Conservation (phyloP, 257 asterid genomes). For the Haberlea rhodopensis region DNA sequence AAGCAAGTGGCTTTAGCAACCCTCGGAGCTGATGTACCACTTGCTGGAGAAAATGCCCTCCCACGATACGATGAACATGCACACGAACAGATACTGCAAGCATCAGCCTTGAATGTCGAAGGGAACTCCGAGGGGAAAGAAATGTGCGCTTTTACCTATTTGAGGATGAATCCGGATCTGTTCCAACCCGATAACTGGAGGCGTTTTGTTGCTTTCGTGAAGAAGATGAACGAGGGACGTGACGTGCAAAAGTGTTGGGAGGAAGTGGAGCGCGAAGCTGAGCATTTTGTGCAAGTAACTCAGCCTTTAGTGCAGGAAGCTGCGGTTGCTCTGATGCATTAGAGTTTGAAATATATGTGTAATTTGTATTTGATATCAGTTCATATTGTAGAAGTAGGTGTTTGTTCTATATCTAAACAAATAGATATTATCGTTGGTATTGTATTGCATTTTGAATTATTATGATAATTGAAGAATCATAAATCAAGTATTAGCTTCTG, state of each 20-base stretch:
- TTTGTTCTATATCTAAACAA: no score
- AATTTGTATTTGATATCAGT: no score
- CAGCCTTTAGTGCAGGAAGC: constrained; percentile 90
- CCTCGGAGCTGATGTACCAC: constrained; percentile 66
- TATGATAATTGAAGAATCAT: no score
- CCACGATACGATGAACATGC: constrained; percentile 81
- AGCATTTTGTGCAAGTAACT: constrained; percentile 78
- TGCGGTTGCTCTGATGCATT: constrained; percentile 73
- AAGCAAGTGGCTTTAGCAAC: constrained; percentile 83
- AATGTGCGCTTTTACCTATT: constrained; percentile 94
- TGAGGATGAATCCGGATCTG: constrained; percentile 83
- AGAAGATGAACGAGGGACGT: constrained; percentile 90
- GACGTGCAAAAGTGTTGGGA: constrained; percentile 57
- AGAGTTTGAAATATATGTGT: constrained; percentile 13
- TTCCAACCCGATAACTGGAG: constrained; percentile 95
- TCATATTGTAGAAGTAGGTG: background rate
- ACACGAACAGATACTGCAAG: constrained; percentile 64
- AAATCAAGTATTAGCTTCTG: no score
- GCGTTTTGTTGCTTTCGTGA: constrained; percentile 72
- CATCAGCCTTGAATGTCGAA: constrained; percentile 50
- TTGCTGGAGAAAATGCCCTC: constrained; percentile 91
- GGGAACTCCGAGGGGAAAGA: constrained; percentile 39
- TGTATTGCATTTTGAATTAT: background rate
- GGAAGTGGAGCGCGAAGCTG: constrained; percentile 85
- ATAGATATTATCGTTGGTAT: background rate